Evolutionary conservation across 352 stramenopile genomes (phyloP).

Genomic region (Phytophthora ramorum): DNA sequence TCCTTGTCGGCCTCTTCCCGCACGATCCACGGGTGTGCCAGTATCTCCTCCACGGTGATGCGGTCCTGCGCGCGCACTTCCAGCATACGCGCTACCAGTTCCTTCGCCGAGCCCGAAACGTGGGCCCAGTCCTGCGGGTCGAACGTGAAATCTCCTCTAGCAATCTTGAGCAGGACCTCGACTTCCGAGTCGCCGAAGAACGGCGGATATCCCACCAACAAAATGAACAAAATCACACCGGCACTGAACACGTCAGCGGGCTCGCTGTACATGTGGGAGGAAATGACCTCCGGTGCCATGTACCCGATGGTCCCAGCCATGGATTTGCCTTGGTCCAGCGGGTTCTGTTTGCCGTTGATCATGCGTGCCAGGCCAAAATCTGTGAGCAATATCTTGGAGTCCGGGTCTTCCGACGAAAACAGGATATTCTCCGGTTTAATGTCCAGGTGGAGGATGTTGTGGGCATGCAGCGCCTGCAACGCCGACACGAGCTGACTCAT

Average conservation of each 20-base stretch:
- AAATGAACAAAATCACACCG: conserved; percentile 84
- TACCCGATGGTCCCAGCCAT: conserved; percentile 85
- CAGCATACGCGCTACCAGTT: conserved; percentile 78
- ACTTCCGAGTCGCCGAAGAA: conserved; percentile 80
- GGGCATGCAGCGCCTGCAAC: conserved; percentile 66
- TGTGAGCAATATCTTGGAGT: conserved; percentile 75
- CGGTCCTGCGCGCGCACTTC: conserved; percentile 75
- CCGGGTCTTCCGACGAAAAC: conserved; percentile 50
- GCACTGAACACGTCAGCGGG: conserved; percentile 81
- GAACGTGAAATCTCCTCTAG: conserved; percentile 76
- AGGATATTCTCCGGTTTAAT: conserved; percentile 88
- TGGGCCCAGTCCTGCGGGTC: conserved; percentile 65
- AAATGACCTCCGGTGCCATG: conserved; percentile 82
- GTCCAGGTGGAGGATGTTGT: conserved; percentile 85
- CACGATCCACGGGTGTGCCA: conserved; percentile 70
- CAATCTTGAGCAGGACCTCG: conserved; percentile 83
- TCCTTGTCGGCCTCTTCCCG: conserved; percentile 20
- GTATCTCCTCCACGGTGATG: conserved; percentile 72
- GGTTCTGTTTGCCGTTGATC: conserved; percentile 76
- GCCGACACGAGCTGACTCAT: conserved; percentile 74
- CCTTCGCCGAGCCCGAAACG: conserved; percentile 64
- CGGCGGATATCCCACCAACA: conserved; percentile 79
- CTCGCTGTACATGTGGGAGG: conserved; percentile 66
- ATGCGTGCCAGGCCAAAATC: conserved; percentile 83
- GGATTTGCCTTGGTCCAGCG: conserved; percentile 60